Conservation (phyloP, 345 rosid species). For the Syzygium aromaticum region DNA sequence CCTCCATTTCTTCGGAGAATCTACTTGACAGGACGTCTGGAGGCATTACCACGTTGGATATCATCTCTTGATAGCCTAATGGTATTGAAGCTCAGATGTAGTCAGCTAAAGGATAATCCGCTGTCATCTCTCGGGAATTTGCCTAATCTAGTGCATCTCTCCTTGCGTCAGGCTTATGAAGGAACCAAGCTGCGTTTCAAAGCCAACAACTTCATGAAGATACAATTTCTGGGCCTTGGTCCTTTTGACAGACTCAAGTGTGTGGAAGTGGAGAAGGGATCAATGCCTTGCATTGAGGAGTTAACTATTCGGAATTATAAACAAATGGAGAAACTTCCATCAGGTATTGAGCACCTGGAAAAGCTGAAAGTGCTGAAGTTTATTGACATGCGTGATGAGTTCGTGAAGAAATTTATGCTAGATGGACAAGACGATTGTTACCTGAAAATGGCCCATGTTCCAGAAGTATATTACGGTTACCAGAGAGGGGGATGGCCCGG, state of each 20-base stretch:
- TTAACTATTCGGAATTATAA: slow-evolving; percentile 10
- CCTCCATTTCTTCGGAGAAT: slow-evolving; percentile 17
- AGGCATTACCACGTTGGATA: slow-evolving; percentile 19
- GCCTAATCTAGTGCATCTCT: slow-evolving; percentile 25
- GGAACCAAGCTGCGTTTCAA: slow-evolving; percentile 7
- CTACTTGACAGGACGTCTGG: slow-evolving; percentile 17
- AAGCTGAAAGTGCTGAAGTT: slow-evolving; percentile 18
- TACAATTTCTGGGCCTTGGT: slow-evolving; percentile 9
- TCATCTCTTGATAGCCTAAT: slow-evolving; percentile 13
- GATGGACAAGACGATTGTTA: slow-evolving; percentile 5
- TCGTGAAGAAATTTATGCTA: slow-evolving; percentile 3
- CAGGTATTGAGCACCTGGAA: slow-evolving; percentile 13
- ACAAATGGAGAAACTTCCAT: slow-evolving; percentile 8
- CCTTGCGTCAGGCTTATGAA: slow-evolving; percentile 7
- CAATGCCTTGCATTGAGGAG: slow-evolving; percentile 18
- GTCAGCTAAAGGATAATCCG: slow-evolving; percentile 16
- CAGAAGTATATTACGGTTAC: slow-evolving; percentile 17
- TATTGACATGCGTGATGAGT: slow-evolving; percentile 14
- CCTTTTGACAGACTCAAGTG: slow-evolving; percentile 11
- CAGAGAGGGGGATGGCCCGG: slow-evolving; percentile 7
- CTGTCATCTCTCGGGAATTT: slow-evolving; percentile 10
- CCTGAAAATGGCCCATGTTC: slow-evolving; percentile 9
- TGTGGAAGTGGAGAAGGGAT: slow-evolving; percentile 13
- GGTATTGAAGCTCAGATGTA: slow-evolving; percentile 5
- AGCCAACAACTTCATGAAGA: slow-evolving; percentile 14